Percentiles rank a stretch among this genome's conserved stretches.
These are phyloP conservation scores for Tetrapyrgos nigripes DNA, from an alignment of 1,284 basidiomycete genomes.

Conservation along the genomic window DNA sequence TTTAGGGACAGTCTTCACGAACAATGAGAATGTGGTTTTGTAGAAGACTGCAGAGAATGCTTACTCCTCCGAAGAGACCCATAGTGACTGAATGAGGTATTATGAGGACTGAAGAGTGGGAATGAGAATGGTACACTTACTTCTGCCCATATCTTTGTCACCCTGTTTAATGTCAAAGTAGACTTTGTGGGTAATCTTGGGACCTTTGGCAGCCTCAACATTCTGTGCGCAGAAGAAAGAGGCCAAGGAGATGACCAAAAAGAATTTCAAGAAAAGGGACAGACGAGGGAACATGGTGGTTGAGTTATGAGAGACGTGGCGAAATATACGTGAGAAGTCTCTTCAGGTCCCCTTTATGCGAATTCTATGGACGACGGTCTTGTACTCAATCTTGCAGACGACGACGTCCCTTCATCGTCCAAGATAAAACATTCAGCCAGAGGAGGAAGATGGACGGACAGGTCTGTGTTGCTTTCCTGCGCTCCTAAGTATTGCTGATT, in stretches of 20 bases:
- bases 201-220: slow-evolving; percentile 79
- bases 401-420: slow-evolving; percentile 36
- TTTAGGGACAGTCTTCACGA: slow-evolving; percentile 87
- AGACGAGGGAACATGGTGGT: slow-evolving; percentile 58
- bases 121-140: slow-evolving; percentile 51
- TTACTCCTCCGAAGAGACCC: slow-evolving; percentile 84
- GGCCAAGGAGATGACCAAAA: slow-evolving; percentile 68
- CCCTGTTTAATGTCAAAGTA: slow-evolving; percentile 95
- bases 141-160: slow-evolving; percentile 80
- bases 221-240: slow-evolving; percentile 73
- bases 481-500: slow-evolving; percentile 18
- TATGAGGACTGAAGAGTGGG: neutral
- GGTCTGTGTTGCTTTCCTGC: slow-evolving; percentile 50
- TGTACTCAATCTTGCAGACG: slow-evolving; percentile 67
- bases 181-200: slow-evolving; percentile 89
- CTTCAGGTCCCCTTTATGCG: neutral
- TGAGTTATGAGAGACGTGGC: slow-evolving; percentile 36
- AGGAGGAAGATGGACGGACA: slow-evolving; percentile 86
- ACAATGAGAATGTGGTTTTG: slow-evolving; percentile 17
- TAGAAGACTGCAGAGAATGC: slow-evolving; percentile 21
- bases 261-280: slow-evolving; percentile 63
- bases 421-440: slow-evolving; percentile 53
- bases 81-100: slow-evolving; percentile 64
- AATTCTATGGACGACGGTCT: slow-evolving; percentile 69
- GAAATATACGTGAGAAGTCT: neutral